Percentiles rank a stretch among this genome's conserved stretches.
These are phyloP conservation scores for Eragrostis tef DNA, from an alignment of 202 grass and related monocot genomes.

Conservation along the genomic window DNA sequence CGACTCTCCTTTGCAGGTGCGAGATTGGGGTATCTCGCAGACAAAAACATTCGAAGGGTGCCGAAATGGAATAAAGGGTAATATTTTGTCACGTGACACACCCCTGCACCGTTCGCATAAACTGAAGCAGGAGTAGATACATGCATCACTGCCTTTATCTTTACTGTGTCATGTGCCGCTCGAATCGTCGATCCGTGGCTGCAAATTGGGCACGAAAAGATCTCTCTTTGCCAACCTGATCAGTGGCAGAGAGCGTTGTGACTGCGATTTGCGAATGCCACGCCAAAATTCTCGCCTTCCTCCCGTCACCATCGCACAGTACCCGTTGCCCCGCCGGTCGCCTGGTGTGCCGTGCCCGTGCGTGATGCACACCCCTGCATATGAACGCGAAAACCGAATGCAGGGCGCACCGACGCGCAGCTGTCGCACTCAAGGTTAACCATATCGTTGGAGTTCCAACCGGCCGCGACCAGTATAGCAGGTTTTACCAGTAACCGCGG, in stretches of 20 bases:
- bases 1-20: no score
- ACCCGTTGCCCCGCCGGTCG: neutral
- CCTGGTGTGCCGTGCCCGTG: neutral
- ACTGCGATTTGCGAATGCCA: neutral
- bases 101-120: neutral
- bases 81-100: neutral
- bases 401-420: neutral
- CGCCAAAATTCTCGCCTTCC: neutral
- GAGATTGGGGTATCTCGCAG: no score
- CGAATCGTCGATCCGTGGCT: constrained; percentile 6
- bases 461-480: no score
- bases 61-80: neutral
- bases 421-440: no score
- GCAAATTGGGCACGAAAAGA: constrained; percentile 6
- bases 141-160: neutral
- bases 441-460: no score
- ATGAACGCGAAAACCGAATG: neutral
- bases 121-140: neutral
- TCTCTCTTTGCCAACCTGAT: neutral
- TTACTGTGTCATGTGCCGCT: neutral
- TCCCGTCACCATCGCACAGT: neutral
- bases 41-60: neutral
- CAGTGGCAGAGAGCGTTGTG: neutral
- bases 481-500: no score
- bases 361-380: neutral